Conservation (phyloP, 768 basidiomycete genomes). For the Termitomyces sp. region DNA sequence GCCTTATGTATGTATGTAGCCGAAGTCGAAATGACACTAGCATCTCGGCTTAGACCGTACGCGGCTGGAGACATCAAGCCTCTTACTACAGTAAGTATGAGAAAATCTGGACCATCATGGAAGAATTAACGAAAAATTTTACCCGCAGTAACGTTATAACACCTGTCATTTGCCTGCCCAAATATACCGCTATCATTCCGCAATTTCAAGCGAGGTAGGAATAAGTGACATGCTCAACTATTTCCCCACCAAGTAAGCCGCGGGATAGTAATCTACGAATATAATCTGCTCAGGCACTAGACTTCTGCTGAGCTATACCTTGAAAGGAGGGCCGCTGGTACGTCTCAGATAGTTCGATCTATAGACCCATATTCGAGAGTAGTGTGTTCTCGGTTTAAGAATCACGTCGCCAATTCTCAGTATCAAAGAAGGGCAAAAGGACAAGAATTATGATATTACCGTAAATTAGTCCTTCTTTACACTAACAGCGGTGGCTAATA, state of each 20-base stretch:
- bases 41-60: neutral
- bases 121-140: constrained; percentile 1
- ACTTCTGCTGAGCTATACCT: neutral
- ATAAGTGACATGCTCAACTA: constrained; percentile 3
- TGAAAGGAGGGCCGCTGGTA: neutral
- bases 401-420: neutral
- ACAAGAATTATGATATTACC: constrained; percentile 2
- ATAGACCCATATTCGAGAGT: neutral
- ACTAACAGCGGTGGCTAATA: constrained; percentile 54
- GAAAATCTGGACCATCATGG: constrained; percentile 1
- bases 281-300: neutral
- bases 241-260: too few relatives aligned
- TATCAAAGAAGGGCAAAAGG: neutral
- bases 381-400: neutral
- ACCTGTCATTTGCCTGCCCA: constrained; percentile 2
- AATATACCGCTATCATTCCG: constrained; percentile 3
- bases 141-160: neutral
- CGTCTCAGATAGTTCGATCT: neutral
- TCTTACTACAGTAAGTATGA: neutral
- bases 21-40: neutral
- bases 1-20: neutral
- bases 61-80: neutral
- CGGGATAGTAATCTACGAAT: neutral
- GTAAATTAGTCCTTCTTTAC: constrained; percentile 44
- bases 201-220: neutral